Percentiles rank a stretch among this genome's conserved stretches.
These are phyloP conservation scores for Vanderwaltozyma tropicalis DNA, from an alignment of 805 yeast species.

Conservation along the genomic window DNA sequence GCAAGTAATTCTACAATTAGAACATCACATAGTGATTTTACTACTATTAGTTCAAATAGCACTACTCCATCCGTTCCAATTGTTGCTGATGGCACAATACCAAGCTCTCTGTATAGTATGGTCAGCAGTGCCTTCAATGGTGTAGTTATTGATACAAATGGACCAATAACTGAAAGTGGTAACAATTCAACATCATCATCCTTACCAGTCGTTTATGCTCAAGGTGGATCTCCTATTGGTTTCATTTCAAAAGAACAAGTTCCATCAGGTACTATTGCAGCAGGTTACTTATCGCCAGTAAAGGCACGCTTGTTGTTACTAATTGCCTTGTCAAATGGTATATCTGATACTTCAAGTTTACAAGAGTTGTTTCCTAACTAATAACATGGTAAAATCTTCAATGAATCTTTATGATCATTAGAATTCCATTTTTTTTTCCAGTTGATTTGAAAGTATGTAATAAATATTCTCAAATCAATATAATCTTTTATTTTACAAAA, in stretches of 20 bases:
- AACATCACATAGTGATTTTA: slow-evolving; percentile 16
- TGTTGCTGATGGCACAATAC: slow-evolving; percentile 16
- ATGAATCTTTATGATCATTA: no score
- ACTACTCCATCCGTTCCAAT: slow-evolving; percentile 18
- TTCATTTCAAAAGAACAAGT: slow-evolving; percentile 10
- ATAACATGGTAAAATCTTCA: no score
- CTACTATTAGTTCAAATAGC: slow-evolving; percentile 5
- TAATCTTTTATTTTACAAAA: no score
- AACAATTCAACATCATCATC: slow-evolving; percentile 14
- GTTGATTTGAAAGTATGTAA: no score
- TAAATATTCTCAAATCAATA: no score
- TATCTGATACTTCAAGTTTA: slow-evolving; percentile 6
- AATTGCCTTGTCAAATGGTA: slow-evolving; percentile 22
- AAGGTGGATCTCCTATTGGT: slow-evolving; percentile 1
- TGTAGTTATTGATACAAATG: slow-evolving; percentile 15
- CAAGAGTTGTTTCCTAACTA: slow-evolving; percentile 6
- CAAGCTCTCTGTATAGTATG: not conserved
- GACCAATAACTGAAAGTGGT: slow-evolving; percentile 16
- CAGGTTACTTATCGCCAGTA: slow-evolving; percentile 24
- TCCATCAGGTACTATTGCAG: slow-evolving; percentile 21
- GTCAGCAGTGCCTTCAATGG: slow-evolving; percentile 11
- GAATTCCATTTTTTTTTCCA: no score
- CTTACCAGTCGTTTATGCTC: slow-evolving; percentile 20
- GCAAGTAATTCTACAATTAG: slow-evolving; percentile 15
- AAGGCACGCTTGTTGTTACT: slow-evolving; percentile 25